Conservation (phyloP, 495 filamentous ascomycete species). For the Astrothelium macrocarpum region DNA sequence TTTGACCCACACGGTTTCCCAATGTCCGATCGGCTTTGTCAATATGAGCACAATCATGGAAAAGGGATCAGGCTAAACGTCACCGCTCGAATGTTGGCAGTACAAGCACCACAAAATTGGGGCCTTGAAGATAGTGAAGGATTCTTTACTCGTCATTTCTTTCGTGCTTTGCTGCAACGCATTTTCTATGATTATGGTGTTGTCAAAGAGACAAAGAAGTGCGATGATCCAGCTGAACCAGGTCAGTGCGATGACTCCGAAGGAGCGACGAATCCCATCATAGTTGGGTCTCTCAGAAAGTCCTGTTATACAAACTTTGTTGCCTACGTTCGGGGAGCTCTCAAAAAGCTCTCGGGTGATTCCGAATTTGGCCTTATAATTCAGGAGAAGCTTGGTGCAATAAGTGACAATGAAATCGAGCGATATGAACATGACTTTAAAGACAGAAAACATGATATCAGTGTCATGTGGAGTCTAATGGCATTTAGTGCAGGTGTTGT, state of each 20-base stretch:
- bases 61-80: slow-evolving; percentile 79
- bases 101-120: slow-evolving; percentile 93
- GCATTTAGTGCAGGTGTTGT: slow-evolving; percentile 83
- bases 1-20: slow-evolving; percentile 87
- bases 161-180: slow-evolving; percentile 78
- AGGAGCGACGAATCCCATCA: slow-evolving; percentile 55
- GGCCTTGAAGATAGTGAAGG: slow-evolving; percentile 62
- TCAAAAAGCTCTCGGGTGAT: slow-evolving; percentile 52
- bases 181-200: slow-evolving; percentile 78
- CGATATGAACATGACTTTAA: slow-evolving; percentile 55
- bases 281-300: slow-evolving; percentile 78
- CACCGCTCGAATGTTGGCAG: slow-evolving; percentile 92
- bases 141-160: slow-evolving; percentile 93
- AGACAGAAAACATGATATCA: slow-evolving; percentile 69
- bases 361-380: slow-evolving; percentile 46
- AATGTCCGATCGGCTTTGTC: slow-evolving; percentile 66
- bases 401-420: slow-evolving; percentile 65
- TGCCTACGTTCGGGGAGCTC: slow-evolving; percentile 70
- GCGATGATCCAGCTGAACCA: slow-evolving; percentile 31
- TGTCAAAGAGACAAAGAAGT: slow-evolving; percentile 45
- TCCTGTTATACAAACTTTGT: slow-evolving; percentile 65
- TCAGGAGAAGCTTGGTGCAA: slow-evolving; percentile 45
- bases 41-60: slow-evolving; percentile 38
- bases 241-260: slow-evolving; percentile 26
- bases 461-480: slow-evolving; percentile 86